These are phyloP conservation scores for Xylaria sp. DNA, from an alignment of 2,329 filamentous ascomycete species.

Conservation along the genomic window DNA sequence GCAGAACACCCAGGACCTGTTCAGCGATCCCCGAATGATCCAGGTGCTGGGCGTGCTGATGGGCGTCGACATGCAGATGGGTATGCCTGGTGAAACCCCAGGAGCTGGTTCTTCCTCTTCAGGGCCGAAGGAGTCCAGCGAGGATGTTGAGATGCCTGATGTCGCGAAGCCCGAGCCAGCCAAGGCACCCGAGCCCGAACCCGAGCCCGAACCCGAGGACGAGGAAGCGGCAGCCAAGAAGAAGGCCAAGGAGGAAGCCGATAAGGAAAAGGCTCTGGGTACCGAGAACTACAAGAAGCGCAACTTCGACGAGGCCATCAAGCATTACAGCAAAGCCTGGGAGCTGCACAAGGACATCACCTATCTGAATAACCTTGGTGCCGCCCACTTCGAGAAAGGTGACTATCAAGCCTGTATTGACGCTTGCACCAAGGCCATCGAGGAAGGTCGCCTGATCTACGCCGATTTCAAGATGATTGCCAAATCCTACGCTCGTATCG, in stretches of 20 bases:
- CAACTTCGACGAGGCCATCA: slow-evolving; percentile 91
- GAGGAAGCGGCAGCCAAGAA: slow-evolving; percentile 83
- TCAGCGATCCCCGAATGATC: slow-evolving; percentile 88
- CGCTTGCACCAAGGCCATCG: slow-evolving; percentile 82
- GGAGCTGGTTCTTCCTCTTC: slow-evolving; percentile 36
- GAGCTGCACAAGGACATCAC: slow-evolving; percentile 94
- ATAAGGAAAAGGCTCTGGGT: slow-evolving; percentile 91
- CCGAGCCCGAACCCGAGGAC: slow-evolving; percentile 70
- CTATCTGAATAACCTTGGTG: slow-evolving; percentile 94
- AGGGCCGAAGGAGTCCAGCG: slow-evolving; percentile 54
- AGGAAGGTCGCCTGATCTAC: slow-evolving; percentile 84
- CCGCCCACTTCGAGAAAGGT: slow-evolving; percentile 94
- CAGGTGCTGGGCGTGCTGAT: slow-evolving; percentile 92
- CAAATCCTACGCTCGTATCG: slow-evolving; percentile 96
- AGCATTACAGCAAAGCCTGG: slow-evolving; percentile 95
- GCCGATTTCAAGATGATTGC: slow-evolving; percentile 98
- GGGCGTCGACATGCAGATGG: slow-evolving; percentile 87
- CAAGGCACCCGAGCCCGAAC: slow-evolving; percentile 54
- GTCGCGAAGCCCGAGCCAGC: slow-evolving; percentile 56
- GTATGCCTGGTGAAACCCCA: slow-evolving; percentile 39
- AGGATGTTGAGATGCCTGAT: slow-evolving; percentile 81
- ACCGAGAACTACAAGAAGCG: slow-evolving; percentile 98
- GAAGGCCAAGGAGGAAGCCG: slow-evolving; percentile 89
- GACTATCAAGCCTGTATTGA: slow-evolving; percentile 89
- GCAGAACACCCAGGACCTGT: slow-evolving; percentile 73